Base-by-base conservation (phyloP, 805 yeast genomes). In the Priceomyces castillae region DNA sequence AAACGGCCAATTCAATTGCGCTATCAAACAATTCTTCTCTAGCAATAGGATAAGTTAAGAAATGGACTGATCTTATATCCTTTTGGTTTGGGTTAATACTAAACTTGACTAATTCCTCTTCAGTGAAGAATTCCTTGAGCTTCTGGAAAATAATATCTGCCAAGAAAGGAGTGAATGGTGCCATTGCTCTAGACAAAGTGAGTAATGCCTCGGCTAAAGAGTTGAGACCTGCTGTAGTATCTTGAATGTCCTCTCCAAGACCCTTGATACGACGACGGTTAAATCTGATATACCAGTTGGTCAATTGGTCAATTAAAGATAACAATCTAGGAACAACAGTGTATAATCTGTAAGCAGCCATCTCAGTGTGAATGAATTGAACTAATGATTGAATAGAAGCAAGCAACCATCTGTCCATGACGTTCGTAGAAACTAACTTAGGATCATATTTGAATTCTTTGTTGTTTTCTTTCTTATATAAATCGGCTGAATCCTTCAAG, bases 201-300 rank as follows among this genome's bases (percentile, higher is more conserved):
- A 86, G 86, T 56, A 90, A 74, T 26, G 94, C 96, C 64, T 90
- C 96, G 44, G 90, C 82, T 66, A 94, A 74, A 18, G 97, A 86
- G 71, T 94, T 94, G 59, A 94, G 78, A 38, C 97, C 97, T 58
- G 78, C 79, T 54, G 81, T 66, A 57, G 97, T 85, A 62, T 94
- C 99, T 44, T 81, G 84, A 40, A 80, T 68, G 47, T 96, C 97
- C 47, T 78, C 84, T 61, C 85, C 94, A 25, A 71, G 48, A 51
- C 63, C 64, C 84, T 94, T 94, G 61, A 94, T 80, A 77, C 99
- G 92, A 74, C 89, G 82, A 75, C 99, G 90, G 76, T 94, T 94
- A 70, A 94, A 87, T 68, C 99, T 85, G 65, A 94, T 94, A 75
- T 94, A 94, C 98, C 98, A 94, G 75, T 94, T 94, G 53, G 99